Evolutionary conservation across 1,139 yeast genomes (phyloP), one percentile per base, ranked within the genome.

Genomic region (Ashbya aceris): DNA sequence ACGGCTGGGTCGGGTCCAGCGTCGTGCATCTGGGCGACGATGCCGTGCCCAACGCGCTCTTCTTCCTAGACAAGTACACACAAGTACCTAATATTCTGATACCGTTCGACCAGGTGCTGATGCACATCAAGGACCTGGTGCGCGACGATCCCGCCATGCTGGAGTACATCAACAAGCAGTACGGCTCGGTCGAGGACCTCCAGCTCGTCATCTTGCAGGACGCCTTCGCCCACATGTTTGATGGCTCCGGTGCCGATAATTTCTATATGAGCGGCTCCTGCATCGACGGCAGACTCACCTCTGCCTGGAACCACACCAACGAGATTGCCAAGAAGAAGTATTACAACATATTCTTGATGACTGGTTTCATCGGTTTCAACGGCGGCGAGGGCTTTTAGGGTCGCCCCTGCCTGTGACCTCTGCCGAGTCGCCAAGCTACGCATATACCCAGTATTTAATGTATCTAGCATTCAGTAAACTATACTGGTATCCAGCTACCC

Each of bases 281-380:
- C 61, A 81, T 81, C 44, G 91, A 81, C 57, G 91, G 89, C 17
- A 70, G 89, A 41, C 64, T 82, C 40, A 81, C 91, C 0, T 74
- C 82, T 42, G 84, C 87, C 1, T 82, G 89, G 84, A 82, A 81
- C 53, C 83, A 84, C 71, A 80, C 86, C 41, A 81, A 82, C 55
- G 71, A 71, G 45, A 76, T 81, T 36, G 63, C 77, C 27, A 79
- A 79, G 55, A 80, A 79, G 55, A 68, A 71, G 8, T 81, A 79
- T 55, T 77, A 74, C 53, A 78, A 76, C 53, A 66, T 77, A 37
- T 80, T 81, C 56, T 55, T 81, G 41, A 61, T 82, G 39, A 67
- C 81, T n/a, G 85, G 86, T 0, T 82, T 82, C 54, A 70, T 77
- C 12, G 86, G 87, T n/a, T 82, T 81, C 58, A 81, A 82, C 48